A percentile compares a stretch with the other conserved stretches of the same genome.
Conservation (phyloP, 768 basidiomycete species). For the Boletus coccyginus region DNA sequence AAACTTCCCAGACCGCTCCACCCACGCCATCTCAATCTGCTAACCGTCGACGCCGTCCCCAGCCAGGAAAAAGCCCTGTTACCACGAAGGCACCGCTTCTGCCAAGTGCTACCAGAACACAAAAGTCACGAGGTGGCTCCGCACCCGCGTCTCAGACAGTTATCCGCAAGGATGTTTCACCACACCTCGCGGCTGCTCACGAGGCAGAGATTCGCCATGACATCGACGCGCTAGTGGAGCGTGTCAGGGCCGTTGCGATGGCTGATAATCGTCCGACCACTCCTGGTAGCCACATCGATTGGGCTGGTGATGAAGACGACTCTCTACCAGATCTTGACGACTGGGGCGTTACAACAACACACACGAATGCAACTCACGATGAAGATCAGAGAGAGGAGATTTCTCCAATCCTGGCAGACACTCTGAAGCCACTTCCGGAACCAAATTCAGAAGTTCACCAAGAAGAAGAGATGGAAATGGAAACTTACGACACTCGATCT, state of each 20-base stretch:
- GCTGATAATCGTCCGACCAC: constrained; percentile 62
- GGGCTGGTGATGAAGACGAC: constrained; percentile 85
- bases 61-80: constrained; percentile 31
- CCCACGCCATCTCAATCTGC: constrained; percentile 41
- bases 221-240: constrained; percentile 77
- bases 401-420: constrained; percentile 66
- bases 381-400: constrained; percentile 43
- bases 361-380: constrained; percentile 25
- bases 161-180: constrained; percentile 54
- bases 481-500: constrained; percentile 13
- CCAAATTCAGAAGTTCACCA: constrained; percentile 28
- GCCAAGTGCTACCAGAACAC: constrained; percentile 29
- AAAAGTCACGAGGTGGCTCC: constrained; percentile 31
- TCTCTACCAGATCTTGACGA: constrained; percentile 81
- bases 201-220: constrained; percentile 54
- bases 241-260: constrained; percentile 72
- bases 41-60: constrained; percentile 50
- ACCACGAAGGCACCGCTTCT: constrained; percentile 15
- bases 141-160: constrained; percentile 27
- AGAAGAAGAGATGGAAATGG: constrained; percentile 23
- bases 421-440: constrained; percentile 59
- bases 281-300: constrained; percentile 80
- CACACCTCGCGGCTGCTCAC: constrained; percentile 44
- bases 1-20: constrained; percentile 21
- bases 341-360: constrained; percentile 66